phyloP scores from a whole-genome alignment of 164 flowering plant species.

The Amborella trichopoda region DNA sequence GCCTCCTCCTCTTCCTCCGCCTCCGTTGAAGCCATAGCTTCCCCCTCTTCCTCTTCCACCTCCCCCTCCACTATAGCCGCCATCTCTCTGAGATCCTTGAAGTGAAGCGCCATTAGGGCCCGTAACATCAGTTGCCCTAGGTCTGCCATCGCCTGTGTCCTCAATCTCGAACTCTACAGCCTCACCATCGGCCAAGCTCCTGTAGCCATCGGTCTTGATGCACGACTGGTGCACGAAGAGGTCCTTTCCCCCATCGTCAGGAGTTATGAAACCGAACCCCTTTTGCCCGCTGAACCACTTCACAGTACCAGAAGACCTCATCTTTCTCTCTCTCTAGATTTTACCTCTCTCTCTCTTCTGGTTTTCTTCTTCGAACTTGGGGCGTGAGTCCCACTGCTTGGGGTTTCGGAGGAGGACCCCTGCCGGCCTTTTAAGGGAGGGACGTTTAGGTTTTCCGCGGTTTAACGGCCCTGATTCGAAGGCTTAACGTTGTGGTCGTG shows the following conservation, averaged over 20 bases:
- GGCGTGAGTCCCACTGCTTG: too few species aligned
- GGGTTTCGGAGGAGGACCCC: too few species aligned
- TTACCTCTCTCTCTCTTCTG: slow-evolving; percentile 3
- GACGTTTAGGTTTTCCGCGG: too few species aligned
- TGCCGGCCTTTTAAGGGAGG: too few species aligned
- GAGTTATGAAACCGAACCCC: slow-evolving; percentile 68
- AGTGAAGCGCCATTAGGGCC: slow-evolving; percentile 28
- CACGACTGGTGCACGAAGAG: slow-evolving; percentile 68
- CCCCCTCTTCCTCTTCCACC: slow-evolving; percentile 15
- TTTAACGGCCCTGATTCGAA: too few species aligned
- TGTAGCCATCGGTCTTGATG: slow-evolving; percentile 49
- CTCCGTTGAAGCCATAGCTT: slow-evolving; percentile 5
- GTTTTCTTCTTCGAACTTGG: not conserved
- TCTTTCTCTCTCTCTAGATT: slow-evolving; percentile 23
- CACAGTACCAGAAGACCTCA: slow-evolving; percentile 28
- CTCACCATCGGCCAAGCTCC: slow-evolving; percentile 38
- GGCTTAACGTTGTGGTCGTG: too few species aligned
- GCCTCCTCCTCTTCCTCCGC: slow-evolving; percentile 12
- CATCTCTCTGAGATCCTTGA: slow-evolving; percentile 9
- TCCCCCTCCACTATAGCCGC: slow-evolving; percentile 6
- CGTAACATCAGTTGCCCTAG: slow-evolving; percentile 62
- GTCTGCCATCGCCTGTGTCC: slow-evolving; percentile 25
- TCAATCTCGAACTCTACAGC: slow-evolving; percentile 43
- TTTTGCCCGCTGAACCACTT: slow-evolving; percentile 38
- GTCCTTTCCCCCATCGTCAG: slow-evolving; percentile 48